These are phyloP conservation scores for Pseudocercospora macadamiae DNA, from an alignment of 2,329 filamentous ascomycete genomes.

Conservation along the genomic window DNA sequence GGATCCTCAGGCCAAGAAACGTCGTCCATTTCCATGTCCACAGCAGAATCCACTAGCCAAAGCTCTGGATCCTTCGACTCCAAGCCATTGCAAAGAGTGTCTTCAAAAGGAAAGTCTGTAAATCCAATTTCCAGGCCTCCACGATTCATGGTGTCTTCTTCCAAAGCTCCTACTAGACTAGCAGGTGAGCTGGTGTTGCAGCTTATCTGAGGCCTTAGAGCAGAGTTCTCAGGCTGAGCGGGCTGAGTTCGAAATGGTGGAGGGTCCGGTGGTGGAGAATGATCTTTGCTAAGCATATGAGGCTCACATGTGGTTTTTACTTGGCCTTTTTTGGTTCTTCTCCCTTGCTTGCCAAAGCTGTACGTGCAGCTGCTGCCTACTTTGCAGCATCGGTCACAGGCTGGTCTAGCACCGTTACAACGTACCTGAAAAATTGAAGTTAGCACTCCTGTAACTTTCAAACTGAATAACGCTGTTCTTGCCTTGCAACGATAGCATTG, in stretches of 20 bases:
- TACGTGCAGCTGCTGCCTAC: neutral
- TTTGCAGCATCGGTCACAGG: neutral
- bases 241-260: too few species aligned
- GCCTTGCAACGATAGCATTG: conserved; percentile 7
- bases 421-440: neutral
- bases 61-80: too few species aligned
- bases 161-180: too few species aligned
- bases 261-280: too few species aligned
- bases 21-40: neutral
- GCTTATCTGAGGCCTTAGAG: too few species aligned
- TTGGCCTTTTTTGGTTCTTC: neutral
- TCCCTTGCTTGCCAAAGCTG: neutral
- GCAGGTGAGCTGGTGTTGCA: too few species aligned
- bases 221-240: neutral
- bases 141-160: too few species aligned
- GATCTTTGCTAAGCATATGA: neutral
- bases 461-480: neutral
- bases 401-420: neutral
- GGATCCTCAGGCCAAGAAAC: neutral
- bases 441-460: neutral
- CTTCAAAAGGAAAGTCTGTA: too few species aligned
- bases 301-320: neutral
- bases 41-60: neutral
- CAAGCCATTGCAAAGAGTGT: too few species aligned
- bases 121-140: too few species aligned